Percentiles rank a stretch among this genome's conserved stretches.
These are phyloP conservation scores for Neurospora sp. DNA, from an alignment of 2,329 filamentous ascomycete species.

Conservation along the genomic window DNA sequence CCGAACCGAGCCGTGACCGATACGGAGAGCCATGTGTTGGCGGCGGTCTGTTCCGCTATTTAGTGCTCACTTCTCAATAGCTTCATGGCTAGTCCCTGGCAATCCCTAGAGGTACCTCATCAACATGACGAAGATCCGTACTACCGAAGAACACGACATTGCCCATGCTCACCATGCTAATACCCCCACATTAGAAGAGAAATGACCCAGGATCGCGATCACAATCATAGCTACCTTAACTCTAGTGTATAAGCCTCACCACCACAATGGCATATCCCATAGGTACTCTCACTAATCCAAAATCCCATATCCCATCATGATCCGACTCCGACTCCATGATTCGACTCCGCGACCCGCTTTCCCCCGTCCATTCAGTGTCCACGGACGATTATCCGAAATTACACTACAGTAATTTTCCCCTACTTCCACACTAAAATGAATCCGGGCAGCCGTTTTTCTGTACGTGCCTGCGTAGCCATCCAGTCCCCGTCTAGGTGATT, in stretches of 20 bases:
- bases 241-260: not conserved
- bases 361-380: not conserved
- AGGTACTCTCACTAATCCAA: not conserved
- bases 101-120: not conserved
- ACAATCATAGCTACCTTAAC: not conserved
- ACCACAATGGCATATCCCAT: not conserved
- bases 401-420: too few relatives aligned
- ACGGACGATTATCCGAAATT: not conserved
- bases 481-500: too few relatives aligned
- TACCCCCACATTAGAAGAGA: not conserved
- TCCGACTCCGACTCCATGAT: not conserved
- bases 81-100: not conserved
- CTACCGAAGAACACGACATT: not conserved
- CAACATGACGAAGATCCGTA: not conserved
- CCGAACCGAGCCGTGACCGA: not conserved
- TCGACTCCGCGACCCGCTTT: not conserved
- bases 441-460: too few relatives aligned
- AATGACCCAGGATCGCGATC: not conserved
- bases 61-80: not conserved
- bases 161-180: not conserved
- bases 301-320: not conserved
- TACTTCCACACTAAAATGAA: too few relatives aligned
- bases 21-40: not conserved
- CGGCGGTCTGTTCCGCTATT: not conserved
- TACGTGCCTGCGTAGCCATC: too few relatives aligned